Percentiles rank a stretch among this genome's conserved stretches.
Conservation (phyloP, 192 early-diverging fungal genomes). For the Coemansia sp. region DNA sequence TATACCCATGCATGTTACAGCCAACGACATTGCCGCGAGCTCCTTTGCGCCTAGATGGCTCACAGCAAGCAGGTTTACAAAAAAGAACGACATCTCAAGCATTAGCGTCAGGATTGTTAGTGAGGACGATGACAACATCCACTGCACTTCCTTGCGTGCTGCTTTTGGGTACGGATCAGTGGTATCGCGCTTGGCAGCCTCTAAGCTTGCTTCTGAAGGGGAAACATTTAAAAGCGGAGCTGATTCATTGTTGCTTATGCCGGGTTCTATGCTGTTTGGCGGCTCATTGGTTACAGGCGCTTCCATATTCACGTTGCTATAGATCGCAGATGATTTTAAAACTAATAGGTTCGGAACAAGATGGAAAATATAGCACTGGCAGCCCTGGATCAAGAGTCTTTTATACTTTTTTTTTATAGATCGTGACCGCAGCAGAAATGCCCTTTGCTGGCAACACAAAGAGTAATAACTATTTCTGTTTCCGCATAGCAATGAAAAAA, state of each 20-base stretch:
- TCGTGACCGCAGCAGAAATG: too few species aligned
- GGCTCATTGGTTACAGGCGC: background rate
- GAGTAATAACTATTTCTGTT: too few species aligned
- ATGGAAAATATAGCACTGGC: too few species aligned
- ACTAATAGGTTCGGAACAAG: too few species aligned
- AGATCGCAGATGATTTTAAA: too few species aligned
- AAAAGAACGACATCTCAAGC: constrained; percentile 61
- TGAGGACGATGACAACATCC: constrained; percentile 37
- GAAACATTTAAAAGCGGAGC: constrained; percentile 33
- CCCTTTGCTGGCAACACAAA: too few species aligned
- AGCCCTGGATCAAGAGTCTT: too few species aligned
- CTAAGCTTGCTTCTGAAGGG: constrained; percentile 25
- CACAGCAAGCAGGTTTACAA: constrained; percentile 60
- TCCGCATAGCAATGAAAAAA: too few species aligned
- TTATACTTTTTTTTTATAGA: too few species aligned
- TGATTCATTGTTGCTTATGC: background rate
- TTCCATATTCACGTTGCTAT: too few species aligned
- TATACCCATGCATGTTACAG: constrained; percentile 55
- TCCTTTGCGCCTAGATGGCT: constrained; percentile 59
- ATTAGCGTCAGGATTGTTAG: constrained; percentile 32
- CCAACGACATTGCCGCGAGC: constrained; percentile 64
- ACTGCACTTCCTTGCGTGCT: constrained; percentile 24
- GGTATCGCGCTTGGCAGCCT: constrained; percentile 38
- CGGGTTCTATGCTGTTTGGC: constrained; percentile 13
- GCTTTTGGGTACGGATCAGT: constrained; percentile 17